Base-by-base conservation (phyloP, 768 basidiomycete species). In the Mycena maculata region DNA sequence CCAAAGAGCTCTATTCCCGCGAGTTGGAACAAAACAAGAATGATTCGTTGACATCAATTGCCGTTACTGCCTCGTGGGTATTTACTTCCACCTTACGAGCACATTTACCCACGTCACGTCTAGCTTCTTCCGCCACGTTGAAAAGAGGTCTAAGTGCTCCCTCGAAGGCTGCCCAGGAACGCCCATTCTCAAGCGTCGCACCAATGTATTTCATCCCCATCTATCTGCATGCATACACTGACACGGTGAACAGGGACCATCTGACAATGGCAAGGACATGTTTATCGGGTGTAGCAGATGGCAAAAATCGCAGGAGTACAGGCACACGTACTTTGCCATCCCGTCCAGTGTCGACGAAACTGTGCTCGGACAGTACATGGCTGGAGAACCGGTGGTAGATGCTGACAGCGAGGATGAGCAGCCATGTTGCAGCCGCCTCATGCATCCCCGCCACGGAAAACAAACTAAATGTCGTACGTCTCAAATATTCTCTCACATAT, bases 241-340 rank as follows among this genome's bases (percentile, higher is more conserved):
- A 49, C 28, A 18, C 4, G 2, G 6, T 25, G 27, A 36, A 1
- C 39, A 57, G 55, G 55, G 55, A 3, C 41, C 41, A 10, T 30
- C 28, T 9, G 11, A 33, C 15, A 42, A 41, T 22, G 55, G 55
- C 7, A 57, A 57, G n/a, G 0, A 10, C 4, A 28, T 20, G 7
- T 57, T 57, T 13, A 33, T 57, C 11, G 55, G 42, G 28, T 57
- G 55, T 20, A 31, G 39, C 3, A 41, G 22, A 15, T 57, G 55
- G 55, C 15, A 5, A 9, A 31, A n/a, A 10, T 7, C 1, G 1
- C 28, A 57, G 28, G 2, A 57, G 9, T 57, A 3, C 11, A n/a
- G 31, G 16, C 55, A 57, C 13, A 16, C 5, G 0, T 57, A 44
- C 23, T 22, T 16, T 10, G 55, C 55, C 7, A 6, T 57, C 28